A percentile compares a stretch with the other conserved stretches of the same genome.
Evolutionary conservation across 1,284 basidiomycete species (phyloP).

Genomic region (Rhodotorula sp.): DNA sequence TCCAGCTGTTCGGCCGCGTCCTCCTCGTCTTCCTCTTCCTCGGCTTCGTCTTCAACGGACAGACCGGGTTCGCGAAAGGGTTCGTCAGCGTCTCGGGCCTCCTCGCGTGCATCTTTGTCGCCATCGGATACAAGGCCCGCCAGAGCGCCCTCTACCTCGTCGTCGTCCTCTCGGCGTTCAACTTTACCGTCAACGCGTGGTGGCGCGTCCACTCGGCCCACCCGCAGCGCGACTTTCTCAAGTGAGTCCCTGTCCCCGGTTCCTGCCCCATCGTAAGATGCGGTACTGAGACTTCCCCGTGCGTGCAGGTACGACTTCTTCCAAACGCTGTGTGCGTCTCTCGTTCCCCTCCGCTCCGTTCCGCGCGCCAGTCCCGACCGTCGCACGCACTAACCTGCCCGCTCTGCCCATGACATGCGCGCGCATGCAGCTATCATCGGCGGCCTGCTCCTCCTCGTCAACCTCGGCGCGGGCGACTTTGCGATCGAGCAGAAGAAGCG

Average conservation of each 20-base stretch:
- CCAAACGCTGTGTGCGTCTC: slow-evolving; percentile 70
- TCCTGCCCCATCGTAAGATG: slow-evolving; percentile 43
- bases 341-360: not conserved
- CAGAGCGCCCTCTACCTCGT: slow-evolving; percentile 98
- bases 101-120: slow-evolving; percentile 91
- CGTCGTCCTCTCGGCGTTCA: slow-evolving; percentile 87
- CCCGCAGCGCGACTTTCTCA: slow-evolving; percentile 96
- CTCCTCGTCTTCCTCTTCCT: slow-evolving; percentile 99
- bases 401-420: slow-evolving; percentile 56
- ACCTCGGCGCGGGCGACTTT: slow-evolving; percentile 95
- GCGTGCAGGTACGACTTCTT: slow-evolving; percentile 78
- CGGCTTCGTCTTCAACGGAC: slow-evolving; percentile 84
- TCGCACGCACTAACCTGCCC: slow-evolving; percentile 38
- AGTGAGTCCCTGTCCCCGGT: slow-evolving; percentile 57
- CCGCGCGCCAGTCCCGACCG: not conserved
- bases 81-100: slow-evolving; percentile 57
- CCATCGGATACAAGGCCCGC: slow-evolving; percentile 98
- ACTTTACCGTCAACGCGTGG: slow-evolving; percentile 98
- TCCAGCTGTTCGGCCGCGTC: slow-evolving; percentile 94
- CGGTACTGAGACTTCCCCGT: not conserved
- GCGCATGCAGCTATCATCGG: slow-evolving; percentile 70
- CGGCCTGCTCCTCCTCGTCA: slow-evolving; percentile 92
- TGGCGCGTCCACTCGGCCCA: slow-evolving; percentile 93
- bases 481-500: slow-evolving; percentile 98
- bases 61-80: slow-evolving; percentile 41